Percentiles rank a stretch among this genome's conserved stretches.
Evolutionary conservation across 1,139 yeast species (phyloP).

Genomic region (Spathaspora jeffriesii): DNA sequence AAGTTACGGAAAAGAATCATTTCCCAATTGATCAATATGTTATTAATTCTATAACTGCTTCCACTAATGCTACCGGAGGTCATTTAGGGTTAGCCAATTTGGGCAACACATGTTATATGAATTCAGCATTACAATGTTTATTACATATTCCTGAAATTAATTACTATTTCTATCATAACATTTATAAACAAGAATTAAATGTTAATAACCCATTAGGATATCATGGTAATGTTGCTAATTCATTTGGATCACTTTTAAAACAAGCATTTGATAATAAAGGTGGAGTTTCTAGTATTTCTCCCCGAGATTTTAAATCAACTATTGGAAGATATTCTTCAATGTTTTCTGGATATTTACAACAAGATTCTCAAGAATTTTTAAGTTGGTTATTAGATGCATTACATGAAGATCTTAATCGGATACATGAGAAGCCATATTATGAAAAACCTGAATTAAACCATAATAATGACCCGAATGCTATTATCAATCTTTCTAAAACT

Average conservation of each 20-base stretch:
- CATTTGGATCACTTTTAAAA: constrained; percentile 69
- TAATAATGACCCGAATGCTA: constrained; percentile 52
- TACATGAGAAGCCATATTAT: constrained; percentile 77
- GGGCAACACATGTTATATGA: constrained; percentile 97
- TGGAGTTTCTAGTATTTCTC: constrained; percentile 36
- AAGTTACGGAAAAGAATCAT: constrained; percentile 23
- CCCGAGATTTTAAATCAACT: constrained; percentile 76
- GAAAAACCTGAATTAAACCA: constrained; percentile 84
- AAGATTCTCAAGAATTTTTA: constrained; percentile 93
- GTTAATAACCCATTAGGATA: constrained; percentile 76
- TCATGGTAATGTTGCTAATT: constrained; percentile 74
- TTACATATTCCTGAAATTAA: constrained; percentile 85
- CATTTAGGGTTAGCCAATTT: constrained; percentile 70
- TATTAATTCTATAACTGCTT: constrained; percentile 2
- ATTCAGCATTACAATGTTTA: constrained; percentile 91
- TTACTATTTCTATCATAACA: constrained; percentile 66
- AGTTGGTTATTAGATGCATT: constrained; percentile 89
- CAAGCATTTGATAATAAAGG: constrained; percentile 46
- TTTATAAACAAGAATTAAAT: constrained; percentile 71
- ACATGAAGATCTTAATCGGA: constrained; percentile 91
- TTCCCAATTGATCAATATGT: constrained; percentile 28
- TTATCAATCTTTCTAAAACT: constrained; percentile 61
- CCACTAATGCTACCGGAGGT: constrained; percentile 24
- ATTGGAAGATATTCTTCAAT: constrained; percentile 79
- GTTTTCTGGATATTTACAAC: constrained; percentile 90